Percentiles rank a stretch among this genome's conserved stretches.
Evolutionary conservation across 2,329 filamentous ascomycete species (phyloP).

Genomic region (Scorias spongiosa): DNA sequence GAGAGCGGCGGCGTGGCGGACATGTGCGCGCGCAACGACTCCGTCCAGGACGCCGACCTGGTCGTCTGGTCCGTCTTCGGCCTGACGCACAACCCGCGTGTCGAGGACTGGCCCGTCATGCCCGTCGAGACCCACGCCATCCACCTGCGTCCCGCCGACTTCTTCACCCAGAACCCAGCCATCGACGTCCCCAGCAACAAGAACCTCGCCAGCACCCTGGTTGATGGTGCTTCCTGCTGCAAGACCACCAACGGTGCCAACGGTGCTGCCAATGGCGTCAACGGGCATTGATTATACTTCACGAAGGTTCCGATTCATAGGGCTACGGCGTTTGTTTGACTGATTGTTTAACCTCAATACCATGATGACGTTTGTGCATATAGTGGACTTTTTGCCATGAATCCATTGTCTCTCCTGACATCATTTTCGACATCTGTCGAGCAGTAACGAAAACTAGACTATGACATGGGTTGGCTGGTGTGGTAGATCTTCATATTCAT

Average conservation of each 20-base stretch:
- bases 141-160: conserved; percentile 43
- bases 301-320: too few species aligned
- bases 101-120: conserved; percentile 46
- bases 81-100: conserved; percentile 40
- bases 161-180: conserved; percentile 43
- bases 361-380: too few species aligned
- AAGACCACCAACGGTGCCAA: not conserved
- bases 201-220: not conserved
- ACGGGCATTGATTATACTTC: too few species aligned
- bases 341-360: too few species aligned
- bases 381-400: too few species aligned
- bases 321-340: too few species aligned
- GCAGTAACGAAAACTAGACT: too few species aligned
- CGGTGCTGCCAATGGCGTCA: not conserved
- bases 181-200: conserved; percentile 38
- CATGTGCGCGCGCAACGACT: conserved; percentile 38
- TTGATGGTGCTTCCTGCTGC: not conserved
- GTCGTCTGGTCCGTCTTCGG: conserved; percentile 44
- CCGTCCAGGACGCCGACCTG: conserved; percentile 40
- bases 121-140: conserved; percentile 42
- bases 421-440: too few species aligned
- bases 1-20: conserved; percentile 29
- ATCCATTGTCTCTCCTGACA: too few species aligned
- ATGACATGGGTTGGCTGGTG: too few species aligned
- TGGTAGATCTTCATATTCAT: too few species aligned